phyloP scores from a whole-genome alignment of 768 basidiomycete species.

The Lactarius indigo region DNA sequence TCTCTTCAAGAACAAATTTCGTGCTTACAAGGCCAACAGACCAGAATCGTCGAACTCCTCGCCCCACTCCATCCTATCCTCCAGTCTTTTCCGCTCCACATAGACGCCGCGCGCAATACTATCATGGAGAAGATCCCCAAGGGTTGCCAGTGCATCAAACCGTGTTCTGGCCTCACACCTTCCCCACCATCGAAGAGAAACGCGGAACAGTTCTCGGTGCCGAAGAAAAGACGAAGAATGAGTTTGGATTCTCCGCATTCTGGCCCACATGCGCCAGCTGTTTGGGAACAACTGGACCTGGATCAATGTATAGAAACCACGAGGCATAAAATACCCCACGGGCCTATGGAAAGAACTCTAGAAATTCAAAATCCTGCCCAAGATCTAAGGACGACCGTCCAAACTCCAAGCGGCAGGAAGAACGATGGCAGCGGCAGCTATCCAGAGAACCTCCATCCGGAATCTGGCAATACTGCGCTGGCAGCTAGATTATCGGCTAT shows the following conservation, averaged over 20 bases:
- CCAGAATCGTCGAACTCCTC: conserved; percentile 49
- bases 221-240: conserved; percentile 14
- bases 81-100: conserved; percentile 55
- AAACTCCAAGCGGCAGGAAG: conserved; percentile 9
- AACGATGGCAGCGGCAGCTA: background rate
- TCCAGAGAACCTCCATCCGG: background rate
- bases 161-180: background rate
- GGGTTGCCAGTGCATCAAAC: conserved; percentile 5
- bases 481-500: background rate
- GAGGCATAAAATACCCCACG: background rate
- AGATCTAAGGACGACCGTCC: background rate
- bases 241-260: background rate
- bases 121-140: conserved; percentile 28
- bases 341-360: background rate
- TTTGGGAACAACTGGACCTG: background rate
- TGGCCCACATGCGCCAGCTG: background rate
- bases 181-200: background rate
- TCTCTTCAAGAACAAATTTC: conserved; percentile 25
- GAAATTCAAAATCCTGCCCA: background rate
- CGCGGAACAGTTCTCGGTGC: background rate
- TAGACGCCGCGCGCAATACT: conserved; percentile 37
- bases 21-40: conserved; percentile 50
- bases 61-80: conserved; percentile 58
- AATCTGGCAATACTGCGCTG: background rate
- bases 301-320: background rate